These are phyloP conservation scores for Tephrocybe sp. DNA, from an alignment of 768 basidiomycete genomes.

Conservation along the genomic window DNA sequence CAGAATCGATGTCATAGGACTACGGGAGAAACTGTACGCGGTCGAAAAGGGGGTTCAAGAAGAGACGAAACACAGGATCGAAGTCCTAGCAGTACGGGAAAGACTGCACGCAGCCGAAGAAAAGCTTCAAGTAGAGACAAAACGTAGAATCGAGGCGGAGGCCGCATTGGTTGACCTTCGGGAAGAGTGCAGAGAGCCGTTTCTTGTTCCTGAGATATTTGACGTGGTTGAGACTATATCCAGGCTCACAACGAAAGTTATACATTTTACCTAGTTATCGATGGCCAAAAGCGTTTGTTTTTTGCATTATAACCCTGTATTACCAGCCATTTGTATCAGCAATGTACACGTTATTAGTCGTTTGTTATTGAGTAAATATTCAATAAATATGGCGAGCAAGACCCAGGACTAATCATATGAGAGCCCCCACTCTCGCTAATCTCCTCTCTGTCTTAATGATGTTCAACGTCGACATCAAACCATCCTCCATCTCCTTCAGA, in stretches of 20 bases:
- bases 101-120: slow-evolving; percentile 27
- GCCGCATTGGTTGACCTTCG: slow-evolving; percentile 41
- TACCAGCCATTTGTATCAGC: not conserved
- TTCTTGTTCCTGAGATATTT: slow-evolving; percentile 54
- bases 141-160: slow-evolving; percentile 40
- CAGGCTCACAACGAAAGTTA: slow-evolving; percentile 34
- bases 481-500: slow-evolving; percentile 38
- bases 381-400: not conserved
- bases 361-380: not conserved
- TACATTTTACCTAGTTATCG: slow-evolving; percentile 9
- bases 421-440: slow-evolving; percentile 22
- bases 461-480: slow-evolving; percentile 39
- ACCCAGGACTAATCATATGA: slow-evolving; percentile 4
- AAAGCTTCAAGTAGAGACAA: slow-evolving; percentile 35
- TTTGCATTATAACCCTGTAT: not conserved
- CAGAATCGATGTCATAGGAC: slow-evolving; percentile 20
- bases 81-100: slow-evolving; percentile 20
- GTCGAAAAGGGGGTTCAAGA: no score
- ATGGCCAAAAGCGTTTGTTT: no score
- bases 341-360: not conserved
- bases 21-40: slow-evolving; percentile 22
- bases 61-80: no score
- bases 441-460: slow-evolving; percentile 40
- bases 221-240: slow-evolving; percentile 52
- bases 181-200: slow-evolving; percentile 49